Evolutionary conservation across 2,329 filamentous ascomycete genomes (phyloP), one percentile per base, ranked within the genome.

Genomic region (Chaetomium strumarium): DNA sequence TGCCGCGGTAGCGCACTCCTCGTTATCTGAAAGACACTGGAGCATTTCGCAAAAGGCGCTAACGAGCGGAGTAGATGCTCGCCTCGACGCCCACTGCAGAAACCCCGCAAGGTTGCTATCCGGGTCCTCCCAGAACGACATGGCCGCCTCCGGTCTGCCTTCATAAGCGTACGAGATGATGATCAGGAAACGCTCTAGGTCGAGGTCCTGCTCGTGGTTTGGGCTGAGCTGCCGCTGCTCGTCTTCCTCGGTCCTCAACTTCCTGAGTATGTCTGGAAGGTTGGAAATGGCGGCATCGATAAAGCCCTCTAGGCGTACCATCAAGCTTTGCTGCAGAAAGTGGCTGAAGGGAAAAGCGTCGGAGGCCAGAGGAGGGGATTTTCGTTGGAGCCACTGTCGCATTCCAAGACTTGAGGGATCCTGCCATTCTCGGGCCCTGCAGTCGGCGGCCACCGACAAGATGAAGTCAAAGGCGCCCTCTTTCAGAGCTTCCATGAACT

Each of bases 21-120:
- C 82, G 48, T 90, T 90, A 47, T 85, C 84, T 0, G 93, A 89
- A 44, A 99, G 85, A 1, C 91, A 86, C 64, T 90, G 88, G 14
- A 99, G 75, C 84, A 99, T 92, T 66, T 97, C 92, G 68, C 93
- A 99, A 62, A 97, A 99, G 12, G 92, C 91, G 56, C 90, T 93
- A 54, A 95, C 91, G 20, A 96, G 79, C n/a, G 93, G 93, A 0
- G 95, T 96, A 0, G 95, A 96, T 55, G 95, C 90, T 62, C 93
- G 80, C 61, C 90, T 86, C 3, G 93, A 96, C n/a, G 91, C 88
- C 93, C 93, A 99, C 58, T 95, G 88, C 66, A 99, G 78, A 66
- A 99, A 99, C 0, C 93, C 93, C 57, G 91, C 88, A 31, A 99
- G 75, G 61, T 96, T 96, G 64, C 90, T 90, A 63, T 99, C 93